These are phyloP conservation scores for Heracleum sosnowskyi DNA, from an alignment of 129 eudicot species.

Conservation along the genomic window DNA sequence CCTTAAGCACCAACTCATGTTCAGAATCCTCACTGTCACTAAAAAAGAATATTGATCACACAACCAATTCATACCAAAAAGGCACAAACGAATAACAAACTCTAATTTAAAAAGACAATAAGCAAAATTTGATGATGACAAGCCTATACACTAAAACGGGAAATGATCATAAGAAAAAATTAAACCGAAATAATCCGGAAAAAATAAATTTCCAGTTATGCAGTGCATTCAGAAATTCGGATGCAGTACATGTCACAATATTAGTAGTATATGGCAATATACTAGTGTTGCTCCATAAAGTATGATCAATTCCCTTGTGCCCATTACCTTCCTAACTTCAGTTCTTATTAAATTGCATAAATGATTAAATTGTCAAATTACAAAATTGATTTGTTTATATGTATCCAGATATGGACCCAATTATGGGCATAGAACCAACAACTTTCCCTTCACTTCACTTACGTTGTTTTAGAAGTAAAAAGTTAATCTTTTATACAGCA, in stretches of 20 bases:
- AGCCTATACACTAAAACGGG: not conserved
- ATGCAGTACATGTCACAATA: not conserved
- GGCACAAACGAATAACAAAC: not conserved
- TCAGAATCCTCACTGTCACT: slow-evolving; percentile 52
- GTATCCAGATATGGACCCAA: not conserved
- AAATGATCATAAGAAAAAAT: not conserved
- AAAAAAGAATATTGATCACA: slow-evolving; percentile 11
- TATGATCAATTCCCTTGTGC: not conserved
- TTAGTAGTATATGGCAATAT: not conserved
- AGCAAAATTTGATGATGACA: not conserved
- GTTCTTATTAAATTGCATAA: not conserved
- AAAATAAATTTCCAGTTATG: not conserved
- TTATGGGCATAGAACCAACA: not conserved
- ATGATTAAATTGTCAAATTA: not conserved
- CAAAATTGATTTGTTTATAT: not conserved
- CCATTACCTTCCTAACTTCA: not conserved
- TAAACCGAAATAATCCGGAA: not conserved
- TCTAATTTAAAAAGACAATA: not conserved
- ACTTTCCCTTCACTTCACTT: not conserved
- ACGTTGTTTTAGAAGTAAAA: not conserved
- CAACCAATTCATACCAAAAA: not conserved
- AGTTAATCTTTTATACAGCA: not conserved
- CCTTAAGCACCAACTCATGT: slow-evolving; percentile 15
- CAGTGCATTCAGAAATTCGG: not conserved
- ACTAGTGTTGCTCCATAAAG: not conserved